Percentiles rank a stretch among this genome's conserved stretches.
Conservation (phyloP, 73 alveolate species). For the Tetrahymena thermophila region DNA sequence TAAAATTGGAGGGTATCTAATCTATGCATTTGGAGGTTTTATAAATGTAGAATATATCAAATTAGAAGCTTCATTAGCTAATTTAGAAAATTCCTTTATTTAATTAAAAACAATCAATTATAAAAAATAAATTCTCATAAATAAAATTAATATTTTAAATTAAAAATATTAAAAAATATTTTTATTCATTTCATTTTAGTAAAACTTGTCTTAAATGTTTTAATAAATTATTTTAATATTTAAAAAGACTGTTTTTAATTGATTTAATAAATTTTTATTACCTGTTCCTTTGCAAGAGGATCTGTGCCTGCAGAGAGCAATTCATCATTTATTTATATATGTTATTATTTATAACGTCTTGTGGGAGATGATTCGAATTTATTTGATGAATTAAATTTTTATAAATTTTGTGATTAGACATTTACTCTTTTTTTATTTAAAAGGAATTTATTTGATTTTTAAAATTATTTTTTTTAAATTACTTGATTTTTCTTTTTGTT, state of each 20-base stretch:
- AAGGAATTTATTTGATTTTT: background rate
- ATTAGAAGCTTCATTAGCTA: slow-evolving; percentile 66
- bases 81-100: slow-evolving; percentile 59
- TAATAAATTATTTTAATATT: too few relatives aligned
- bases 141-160: too few relatives aligned
- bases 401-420: background rate
- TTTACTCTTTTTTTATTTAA: background rate
- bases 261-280: background rate
- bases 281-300: slow-evolving; percentile 65
- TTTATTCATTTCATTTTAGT: too few relatives aligned
- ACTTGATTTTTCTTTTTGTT: background rate
- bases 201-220: too few relatives aligned
- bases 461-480: background rate
- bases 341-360: background rate
- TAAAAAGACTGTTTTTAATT: too few relatives aligned
- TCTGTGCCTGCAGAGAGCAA: slow-evolving; percentile 82
- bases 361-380: background rate
- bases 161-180: too few relatives aligned
- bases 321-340: slow-evolving; percentile 8
- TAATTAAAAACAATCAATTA: background rate
- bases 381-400: background rate
- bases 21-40: slow-evolving; percentile 74
- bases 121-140: too few relatives aligned
- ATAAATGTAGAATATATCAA: slow-evolving; percentile 63
- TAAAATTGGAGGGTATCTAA: slow-evolving; percentile 91